Evolutionary conservation across 345 rosid species (phyloP), one percentile per base, ranked within the genome.

Genomic region (Passiflora organensis): DNA sequence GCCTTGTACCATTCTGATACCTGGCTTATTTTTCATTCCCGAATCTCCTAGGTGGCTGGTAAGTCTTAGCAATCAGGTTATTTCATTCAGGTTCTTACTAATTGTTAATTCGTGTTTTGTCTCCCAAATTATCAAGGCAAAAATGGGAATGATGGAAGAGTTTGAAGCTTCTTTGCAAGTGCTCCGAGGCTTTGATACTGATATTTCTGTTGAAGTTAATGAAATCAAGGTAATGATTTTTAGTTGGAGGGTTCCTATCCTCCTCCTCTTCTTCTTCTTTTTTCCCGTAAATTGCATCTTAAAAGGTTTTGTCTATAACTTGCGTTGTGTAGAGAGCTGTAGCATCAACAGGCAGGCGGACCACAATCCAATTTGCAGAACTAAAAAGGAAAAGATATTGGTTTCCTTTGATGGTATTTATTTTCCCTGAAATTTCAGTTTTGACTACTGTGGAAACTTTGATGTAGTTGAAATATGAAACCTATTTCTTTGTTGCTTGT

Each of bases 21-120:
- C 95, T 34, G 97, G 89, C 59, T 89, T 93, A 45, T 93, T 93
- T 74, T 93, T 93, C 81, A 79, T 93, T 64, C 97, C 99, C 0
- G 99, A 93, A 68, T 93, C 99, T 63, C 97, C 99, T 72, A 85
- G 99, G 36, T 93, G 99, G 97, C 86, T 93, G 94, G 99, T 89
- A 83, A 61, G 66, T 43, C 55, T 43, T 18, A 23, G 63, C 52
- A 52, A 67, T n/a, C 52, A 43, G 48, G 59, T 43, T 4, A 61
- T 56, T 17, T 39, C 52, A 10, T 19, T 34, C 10, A 53, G 28
- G 55, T 49, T 57, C 34, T 43, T 57, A 34, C 47, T 52, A 22
- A 28, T 56, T 51, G 24, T 24, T 65, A 58, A 71, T 49, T 13
- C 36, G 46, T 38, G 50, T 46, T 53, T 28, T 43, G 49, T 65